phyloP scores from a whole-genome alignment of 345 rosid genomes.

The Gossypioides kirkii region DNA sequence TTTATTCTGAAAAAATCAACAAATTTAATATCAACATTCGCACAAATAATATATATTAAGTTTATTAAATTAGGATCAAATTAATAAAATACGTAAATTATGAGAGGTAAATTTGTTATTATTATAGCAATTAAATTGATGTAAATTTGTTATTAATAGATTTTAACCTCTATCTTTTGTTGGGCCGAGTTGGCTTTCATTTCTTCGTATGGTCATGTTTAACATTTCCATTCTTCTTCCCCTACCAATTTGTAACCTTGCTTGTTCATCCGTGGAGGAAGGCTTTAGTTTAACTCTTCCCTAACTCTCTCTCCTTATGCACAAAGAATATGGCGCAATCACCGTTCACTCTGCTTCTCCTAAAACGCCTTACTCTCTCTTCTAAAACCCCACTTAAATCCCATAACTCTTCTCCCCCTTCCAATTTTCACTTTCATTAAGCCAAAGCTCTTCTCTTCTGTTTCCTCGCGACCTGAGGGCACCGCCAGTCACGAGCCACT shows the following conservation, averaged over 20 bases:
- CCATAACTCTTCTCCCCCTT: conserved; percentile 15
- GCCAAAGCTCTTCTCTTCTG: conserved; percentile 20
- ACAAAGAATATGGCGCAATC: conserved; percentile 30
- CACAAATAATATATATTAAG: too few species aligned
- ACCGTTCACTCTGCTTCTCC: conserved; percentile 44
- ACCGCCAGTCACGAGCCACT: conserved; percentile 26
- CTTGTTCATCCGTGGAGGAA: conserved; percentile 18
- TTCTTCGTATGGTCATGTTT: conserved; percentile 1
- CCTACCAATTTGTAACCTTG: background rate
- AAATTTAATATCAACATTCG: too few species aligned
- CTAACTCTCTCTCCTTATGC: background rate
- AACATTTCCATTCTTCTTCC: background rate
- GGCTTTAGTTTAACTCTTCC: conserved; percentile 2
- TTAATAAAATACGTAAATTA: too few species aligned
- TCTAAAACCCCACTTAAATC: conserved; percentile 20
- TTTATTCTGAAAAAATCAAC: too few species aligned
- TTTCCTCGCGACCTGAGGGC: conserved; percentile 19
- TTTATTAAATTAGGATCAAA: too few species aligned
- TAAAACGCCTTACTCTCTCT: conserved; percentile 34
- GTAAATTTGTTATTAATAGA: too few species aligned
- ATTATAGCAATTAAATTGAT: too few species aligned
- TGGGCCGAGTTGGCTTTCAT: background rate
- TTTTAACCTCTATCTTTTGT: too few species aligned
- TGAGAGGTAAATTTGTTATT: too few species aligned
- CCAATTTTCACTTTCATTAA: conserved; percentile 10